These are phyloP conservation scores for Stereocaulon alpinum DNA, from an alignment of 495 filamentous ascomycete species.

Conservation along the genomic window DNA sequence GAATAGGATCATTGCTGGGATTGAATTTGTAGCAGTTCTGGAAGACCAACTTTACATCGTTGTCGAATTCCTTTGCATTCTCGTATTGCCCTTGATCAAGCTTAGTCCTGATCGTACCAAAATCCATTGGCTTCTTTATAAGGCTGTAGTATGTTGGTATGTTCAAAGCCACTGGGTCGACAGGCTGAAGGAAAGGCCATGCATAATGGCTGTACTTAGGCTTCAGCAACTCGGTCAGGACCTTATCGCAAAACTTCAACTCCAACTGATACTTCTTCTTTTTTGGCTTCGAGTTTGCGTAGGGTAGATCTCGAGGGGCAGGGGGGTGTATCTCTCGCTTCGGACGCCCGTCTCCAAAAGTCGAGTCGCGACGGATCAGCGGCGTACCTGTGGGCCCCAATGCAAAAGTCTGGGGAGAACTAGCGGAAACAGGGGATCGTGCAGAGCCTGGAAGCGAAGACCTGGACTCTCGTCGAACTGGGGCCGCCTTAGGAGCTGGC, in stretches of 20 bases:
- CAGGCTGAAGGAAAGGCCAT: slow-evolving; percentile 64
- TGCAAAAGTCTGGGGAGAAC: slow-evolving; percentile 62
- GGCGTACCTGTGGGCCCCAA: slow-evolving; percentile 77
- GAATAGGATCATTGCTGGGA: slow-evolving; percentile 61
- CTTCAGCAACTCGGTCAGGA: slow-evolving; percentile 68
- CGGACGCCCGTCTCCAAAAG: slow-evolving; percentile 62
- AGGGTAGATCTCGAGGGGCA: slow-evolving; percentile 74
- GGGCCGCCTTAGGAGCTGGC: slow-evolving; percentile 37
- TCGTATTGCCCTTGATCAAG: slow-evolving; percentile 72
- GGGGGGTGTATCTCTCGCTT: slow-evolving; percentile 93
- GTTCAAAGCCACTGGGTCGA: slow-evolving; percentile 89
- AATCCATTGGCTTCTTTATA: slow-evolving; percentile 94
- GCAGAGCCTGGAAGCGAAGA: slow-evolving; percentile 30
- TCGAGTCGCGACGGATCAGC: slow-evolving; percentile 82
- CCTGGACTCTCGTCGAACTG: slow-evolving; percentile 45
- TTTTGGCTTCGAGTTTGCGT: slow-evolving; percentile 68
- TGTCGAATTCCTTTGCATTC: slow-evolving; percentile 73
- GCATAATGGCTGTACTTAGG: slow-evolving; percentile 55
- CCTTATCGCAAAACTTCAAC: slow-evolving; percentile 78
- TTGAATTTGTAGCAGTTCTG: slow-evolving; percentile 91
- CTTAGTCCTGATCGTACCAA: slow-evolving; percentile 66
- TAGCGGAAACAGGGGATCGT: slow-evolving; percentile 29
- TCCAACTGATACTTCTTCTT: slow-evolving; percentile 90
- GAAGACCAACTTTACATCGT: slow-evolving; percentile 73
- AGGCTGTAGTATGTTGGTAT: slow-evolving; percentile 89